Percentiles rank a stretch among this genome's conserved stretches.
These are phyloP conservation scores for Talaromyces funiculosus DNA, from an alignment of 2,329 filamentous ascomycete species.

Conservation along the genomic window DNA sequence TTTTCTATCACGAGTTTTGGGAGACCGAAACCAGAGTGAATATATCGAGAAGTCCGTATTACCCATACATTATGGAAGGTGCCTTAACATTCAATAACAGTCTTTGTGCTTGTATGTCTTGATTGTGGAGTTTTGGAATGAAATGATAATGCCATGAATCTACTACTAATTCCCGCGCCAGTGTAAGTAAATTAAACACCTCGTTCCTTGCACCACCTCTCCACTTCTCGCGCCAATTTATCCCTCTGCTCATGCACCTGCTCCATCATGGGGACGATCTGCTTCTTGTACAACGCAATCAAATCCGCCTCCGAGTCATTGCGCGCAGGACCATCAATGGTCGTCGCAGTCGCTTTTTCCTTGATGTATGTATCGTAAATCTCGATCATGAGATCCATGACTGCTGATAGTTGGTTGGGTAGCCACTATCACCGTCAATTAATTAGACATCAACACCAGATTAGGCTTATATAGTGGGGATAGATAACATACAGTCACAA, in stretches of 20 bases:
- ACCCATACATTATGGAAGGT: not conserved
- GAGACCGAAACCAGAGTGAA: not conserved
- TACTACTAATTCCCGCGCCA: not conserved
- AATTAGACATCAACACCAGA: not conserved
- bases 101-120: not conserved
- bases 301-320: constrained; percentile 15
- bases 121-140: not conserved
- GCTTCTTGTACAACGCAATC: constrained; percentile 21
- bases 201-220: constrained; percentile 42
- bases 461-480: not conserved
- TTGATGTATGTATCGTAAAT: constrained; percentile 39
- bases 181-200: constrained; percentile 24
- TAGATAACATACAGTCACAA: constrained; percentile 39
- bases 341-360: constrained; percentile 20
- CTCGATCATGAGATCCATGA: constrained; percentile 46
- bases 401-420: constrained; percentile 44
- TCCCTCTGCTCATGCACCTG: constrained; percentile 28
- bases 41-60: not conserved
- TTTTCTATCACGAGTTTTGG: not conserved
- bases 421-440: constrained; percentile 32
- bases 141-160: not conserved
- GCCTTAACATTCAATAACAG: not conserved
- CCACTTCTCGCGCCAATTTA: constrained; percentile 40
- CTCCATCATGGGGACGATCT: constrained; percentile 32
- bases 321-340: constrained; percentile 8